These are phyloP conservation scores for Saccharomyces hybrid DNA, from an alignment of 1,139 yeast species.

Conservation along the genomic window DNA sequence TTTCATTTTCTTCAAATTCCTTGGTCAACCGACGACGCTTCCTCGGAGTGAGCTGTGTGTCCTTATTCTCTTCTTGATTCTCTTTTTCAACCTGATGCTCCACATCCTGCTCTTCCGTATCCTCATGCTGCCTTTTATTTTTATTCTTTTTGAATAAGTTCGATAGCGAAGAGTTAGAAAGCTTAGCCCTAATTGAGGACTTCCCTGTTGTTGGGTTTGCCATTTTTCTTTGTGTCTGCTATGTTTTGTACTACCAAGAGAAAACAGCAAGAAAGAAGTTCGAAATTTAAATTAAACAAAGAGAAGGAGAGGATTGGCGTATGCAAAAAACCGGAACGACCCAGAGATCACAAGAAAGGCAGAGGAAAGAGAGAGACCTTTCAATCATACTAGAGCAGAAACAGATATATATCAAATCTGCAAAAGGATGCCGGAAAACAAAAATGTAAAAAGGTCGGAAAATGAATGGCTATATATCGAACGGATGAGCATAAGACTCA, in stretches of 20 bases:
- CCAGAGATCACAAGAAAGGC: not conserved
- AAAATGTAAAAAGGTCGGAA: not conserved
- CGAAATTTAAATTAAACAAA: not conserved
- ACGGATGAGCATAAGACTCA: not conserved
- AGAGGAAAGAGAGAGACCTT: not conserved
- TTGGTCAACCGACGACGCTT: conserved; percentile 14
- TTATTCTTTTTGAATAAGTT: conserved; percentile 26
- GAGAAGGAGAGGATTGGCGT: not conserved
- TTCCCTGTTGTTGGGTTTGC: conserved; percentile 12
- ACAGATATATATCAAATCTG: not conserved
- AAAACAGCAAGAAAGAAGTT: not conserved
- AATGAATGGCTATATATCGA: not conserved
- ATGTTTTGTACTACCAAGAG: not conserved
- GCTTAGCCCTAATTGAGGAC: conserved; percentile 22
- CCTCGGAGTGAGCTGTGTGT: conserved; percentile 3
- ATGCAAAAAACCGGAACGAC: not conserved
- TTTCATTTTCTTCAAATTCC: conserved; percentile 45
- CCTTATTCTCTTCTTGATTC: conserved; percentile 31
- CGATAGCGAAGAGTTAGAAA: conserved; percentile 25
- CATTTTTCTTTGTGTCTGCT: conserved; percentile 4
- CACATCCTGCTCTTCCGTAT: conserved; percentile 6
- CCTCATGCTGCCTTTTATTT: conserved; percentile 17
- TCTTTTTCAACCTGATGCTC: conserved; percentile 12
- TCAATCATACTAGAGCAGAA: not conserved
- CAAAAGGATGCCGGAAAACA: not conserved